These are phyloP conservation scores for Yarrowia keelungensis DNA, from an alignment of 805 yeast genomes.

Conservation along the genomic window DNA sequence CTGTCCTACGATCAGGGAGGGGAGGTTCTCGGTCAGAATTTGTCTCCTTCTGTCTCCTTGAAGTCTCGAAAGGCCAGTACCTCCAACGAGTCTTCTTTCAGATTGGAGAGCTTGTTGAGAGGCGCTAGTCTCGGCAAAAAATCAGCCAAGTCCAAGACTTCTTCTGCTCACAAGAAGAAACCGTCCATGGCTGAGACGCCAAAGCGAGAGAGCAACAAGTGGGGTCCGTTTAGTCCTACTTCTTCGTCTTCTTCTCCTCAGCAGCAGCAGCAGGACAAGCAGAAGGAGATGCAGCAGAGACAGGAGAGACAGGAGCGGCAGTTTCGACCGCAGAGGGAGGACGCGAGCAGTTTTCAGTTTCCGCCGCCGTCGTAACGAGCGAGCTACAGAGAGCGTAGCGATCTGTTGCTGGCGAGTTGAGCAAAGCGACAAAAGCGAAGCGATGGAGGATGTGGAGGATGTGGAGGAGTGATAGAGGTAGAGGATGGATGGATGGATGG, in stretches of 20 bases:
- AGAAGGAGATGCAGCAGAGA: too few relatives aligned
- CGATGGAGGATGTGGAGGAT: not conserved
- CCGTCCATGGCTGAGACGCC: conserved; percentile 5
- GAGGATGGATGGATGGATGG: not conserved
- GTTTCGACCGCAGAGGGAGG: conserved; percentile 5
- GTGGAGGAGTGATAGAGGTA: not conserved
- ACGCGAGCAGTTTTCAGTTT: conserved; percentile 16
- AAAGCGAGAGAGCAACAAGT: conserved; percentile 1
- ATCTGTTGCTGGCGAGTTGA: not conserved
- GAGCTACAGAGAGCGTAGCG: conserved; percentile 1
- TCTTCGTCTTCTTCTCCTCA: too few relatives aligned
- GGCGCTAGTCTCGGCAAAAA: conserved; percentile 46
- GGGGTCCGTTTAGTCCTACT: conserved; percentile 25
- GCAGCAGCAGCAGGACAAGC: too few relatives aligned
- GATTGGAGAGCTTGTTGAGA: conserved; percentile 49
- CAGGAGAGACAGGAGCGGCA: conserved; percentile 2
- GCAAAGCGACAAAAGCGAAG: too few relatives aligned
- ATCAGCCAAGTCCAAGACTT: conserved; percentile 41
- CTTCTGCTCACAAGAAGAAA: conserved; percentile 24
- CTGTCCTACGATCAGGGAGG: conserved; percentile 28
- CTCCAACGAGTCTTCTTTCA: conserved; percentile 48
- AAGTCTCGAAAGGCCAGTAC: conserved; percentile 35
- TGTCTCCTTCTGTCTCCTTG: conserved; percentile 6
- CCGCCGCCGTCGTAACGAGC: conserved; percentile 1
- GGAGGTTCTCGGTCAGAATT: conserved; percentile 23